Evolutionary conservation across 306 rosid genomes (phyloP).

Genomic region (apple (Malus domestica)): DNA sequence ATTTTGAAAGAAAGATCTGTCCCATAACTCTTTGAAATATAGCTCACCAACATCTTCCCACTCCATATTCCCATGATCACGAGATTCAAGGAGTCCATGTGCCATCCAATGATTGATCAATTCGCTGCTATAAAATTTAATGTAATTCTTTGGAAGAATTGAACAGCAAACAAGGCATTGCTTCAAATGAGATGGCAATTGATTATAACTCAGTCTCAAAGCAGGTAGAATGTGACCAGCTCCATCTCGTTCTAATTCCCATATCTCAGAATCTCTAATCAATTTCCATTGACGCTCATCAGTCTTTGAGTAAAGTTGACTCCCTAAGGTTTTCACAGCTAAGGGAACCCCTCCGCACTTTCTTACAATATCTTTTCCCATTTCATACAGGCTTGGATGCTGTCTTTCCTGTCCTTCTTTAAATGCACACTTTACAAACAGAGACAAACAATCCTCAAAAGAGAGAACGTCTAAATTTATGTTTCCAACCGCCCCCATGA

Average conservation of each 20-base stretch:
- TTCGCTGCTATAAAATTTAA: rapidly evolving
- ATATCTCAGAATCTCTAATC: not conserved
- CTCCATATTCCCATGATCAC: not conserved
- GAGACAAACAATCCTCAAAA: not conserved
- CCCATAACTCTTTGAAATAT: slow-evolving; percentile 22
- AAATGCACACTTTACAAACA: not conserved
- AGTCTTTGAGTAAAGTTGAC: slow-evolving; percentile 5
- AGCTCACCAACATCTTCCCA: slow-evolving; percentile 23
- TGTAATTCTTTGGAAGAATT: not conserved
- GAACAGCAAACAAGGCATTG: not conserved
- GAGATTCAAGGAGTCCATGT: slow-evolving; percentile 21
- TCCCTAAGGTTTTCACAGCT: slow-evolving; percentile 6
- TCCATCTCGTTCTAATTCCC: not conserved
- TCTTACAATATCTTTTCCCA: not conserved
- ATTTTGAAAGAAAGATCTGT: slow-evolving; percentile 29
- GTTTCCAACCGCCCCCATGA: not conserved
- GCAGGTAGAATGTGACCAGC: not conserved
- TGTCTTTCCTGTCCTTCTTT: not conserved
- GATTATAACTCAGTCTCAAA: not conserved
- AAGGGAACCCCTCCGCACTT: slow-evolving; percentile 20
- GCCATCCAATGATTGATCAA: not conserved
- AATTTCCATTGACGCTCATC: not conserved
- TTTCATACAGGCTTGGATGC: not conserved
- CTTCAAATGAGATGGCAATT: not conserved
- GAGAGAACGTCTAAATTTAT: not conserved